These are phyloP conservation scores for Rutidosis leptorrhynchoides DNA, from an alignment of 129 eudicot genomes.

Conservation along the genomic window DNA sequence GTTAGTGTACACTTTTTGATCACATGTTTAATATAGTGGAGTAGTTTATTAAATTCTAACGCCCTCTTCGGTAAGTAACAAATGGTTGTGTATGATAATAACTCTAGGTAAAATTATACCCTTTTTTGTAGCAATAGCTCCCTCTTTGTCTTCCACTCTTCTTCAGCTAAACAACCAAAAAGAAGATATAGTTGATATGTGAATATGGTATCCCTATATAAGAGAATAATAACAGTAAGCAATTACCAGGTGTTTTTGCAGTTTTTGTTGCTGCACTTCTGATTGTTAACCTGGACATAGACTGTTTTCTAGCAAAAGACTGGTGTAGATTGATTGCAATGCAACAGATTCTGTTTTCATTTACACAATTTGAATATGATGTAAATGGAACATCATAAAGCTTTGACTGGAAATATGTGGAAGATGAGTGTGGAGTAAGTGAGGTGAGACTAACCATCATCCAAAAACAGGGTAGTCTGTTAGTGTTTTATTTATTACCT, in stretches of 20 bases:
- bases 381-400: slow-evolving; percentile 33
- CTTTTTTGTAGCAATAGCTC: slow-evolving; percentile 66
- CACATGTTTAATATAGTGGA: neutral
- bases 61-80: no score
- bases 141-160: slow-evolving; percentile 83
- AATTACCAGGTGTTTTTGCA: slow-evolving; percentile 91
- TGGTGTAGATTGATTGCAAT: slow-evolving; percentile 25
- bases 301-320: slow-evolving; percentile 25
- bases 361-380: slow-evolving; percentile 23
- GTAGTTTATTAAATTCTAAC: no score
- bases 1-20: neutral
- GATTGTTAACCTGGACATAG: slow-evolving; percentile 39
- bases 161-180: slow-evolving; percentile 69
- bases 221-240: neutral
- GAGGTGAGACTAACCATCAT: slow-evolving; percentile 68
- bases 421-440: no score
- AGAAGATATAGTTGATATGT: slow-evolving; percentile 10
- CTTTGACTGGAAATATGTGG: no score
- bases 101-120: slow-evolving; percentile 44
- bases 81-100: no score
- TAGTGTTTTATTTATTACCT: neutral
- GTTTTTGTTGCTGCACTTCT: slow-evolving; percentile 78
- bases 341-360: slow-evolving; percentile 35
- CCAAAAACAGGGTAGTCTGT: slow-evolving; percentile 4
- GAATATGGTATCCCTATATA: neutral